A percentile compares a stretch with the other conserved stretches of the same genome.
phyloP scores from a whole-genome alignment of 768 basidiomycete species.

The Auriscalpium orientale region DNA sequence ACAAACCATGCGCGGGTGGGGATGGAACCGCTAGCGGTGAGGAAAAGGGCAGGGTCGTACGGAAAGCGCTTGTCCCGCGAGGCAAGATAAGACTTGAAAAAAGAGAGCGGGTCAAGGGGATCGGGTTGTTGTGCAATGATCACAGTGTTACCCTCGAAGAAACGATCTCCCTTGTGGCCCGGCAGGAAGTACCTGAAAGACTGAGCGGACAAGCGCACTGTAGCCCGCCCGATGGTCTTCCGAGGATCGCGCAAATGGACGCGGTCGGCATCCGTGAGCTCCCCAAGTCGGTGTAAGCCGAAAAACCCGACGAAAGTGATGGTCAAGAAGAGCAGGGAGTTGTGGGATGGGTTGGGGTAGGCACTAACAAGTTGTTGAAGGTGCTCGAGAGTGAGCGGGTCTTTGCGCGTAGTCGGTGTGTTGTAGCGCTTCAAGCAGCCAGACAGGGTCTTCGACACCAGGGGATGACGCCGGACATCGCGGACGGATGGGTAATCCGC shows the following conservation, averaged over 20 bases:
- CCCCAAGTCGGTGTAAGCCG: conserved; percentile 21
- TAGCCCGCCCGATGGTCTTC: conserved; percentile 15
- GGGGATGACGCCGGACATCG: conserved; percentile 1
- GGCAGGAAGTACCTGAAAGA: conserved; percentile 23
- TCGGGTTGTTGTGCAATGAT: not conserved
- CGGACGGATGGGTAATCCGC: conserved; percentile 24
- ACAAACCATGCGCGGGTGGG: conserved; percentile 32
- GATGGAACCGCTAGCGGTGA: conserved; percentile 21
- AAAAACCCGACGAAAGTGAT: conserved; percentile 17
- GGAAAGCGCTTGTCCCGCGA: not conserved
- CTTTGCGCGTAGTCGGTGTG: conserved; percentile 20
- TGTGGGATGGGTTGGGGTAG: conserved; percentile 3
- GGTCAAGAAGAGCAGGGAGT: conserved; percentile 20
- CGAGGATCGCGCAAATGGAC: not conserved
- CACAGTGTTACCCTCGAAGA: conserved; percentile 17
- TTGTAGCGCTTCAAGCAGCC: conserved; percentile 24
- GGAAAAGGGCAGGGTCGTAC: conserved; percentile 26
- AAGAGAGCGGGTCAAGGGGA: not conserved
- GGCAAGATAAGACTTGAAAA: conserved; percentile 13
- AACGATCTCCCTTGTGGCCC: conserved; percentile 30
- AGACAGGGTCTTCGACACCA: conserved; percentile 23
- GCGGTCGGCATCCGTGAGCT: conserved; percentile 21
- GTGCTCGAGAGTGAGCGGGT: conserved; percentile 16
- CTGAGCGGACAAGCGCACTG: not conserved
- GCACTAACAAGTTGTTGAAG: not conserved